phyloP scores from a whole-genome alignment of 805 yeast species.

The Candida bentonensis region DNA sequence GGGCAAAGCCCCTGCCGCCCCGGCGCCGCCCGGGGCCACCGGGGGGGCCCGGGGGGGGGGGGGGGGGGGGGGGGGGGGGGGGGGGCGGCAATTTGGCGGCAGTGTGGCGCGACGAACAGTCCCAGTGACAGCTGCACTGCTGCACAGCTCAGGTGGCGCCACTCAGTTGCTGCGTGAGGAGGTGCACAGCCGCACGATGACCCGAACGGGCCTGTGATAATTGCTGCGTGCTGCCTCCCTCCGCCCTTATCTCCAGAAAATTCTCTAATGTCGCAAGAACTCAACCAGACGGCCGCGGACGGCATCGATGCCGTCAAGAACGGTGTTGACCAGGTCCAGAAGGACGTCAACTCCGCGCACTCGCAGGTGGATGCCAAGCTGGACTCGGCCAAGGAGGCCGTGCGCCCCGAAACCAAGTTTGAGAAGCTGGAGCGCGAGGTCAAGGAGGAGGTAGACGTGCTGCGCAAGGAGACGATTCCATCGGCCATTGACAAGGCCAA shows the following conservation, averaged over 20 bases:
- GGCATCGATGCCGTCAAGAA: background rate
- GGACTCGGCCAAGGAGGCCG: background rate
- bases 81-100: no score
- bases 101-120: no score
- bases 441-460: background rate
- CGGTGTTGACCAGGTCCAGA: background rate
- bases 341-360: background rate
- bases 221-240: background rate
- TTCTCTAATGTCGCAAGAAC: background rate
- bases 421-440: slow-evolving; percentile 1
- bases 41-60: no score
- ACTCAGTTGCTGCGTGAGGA: no score
- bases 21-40: no score
- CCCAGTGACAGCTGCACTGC: background rate
- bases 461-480: background rate
- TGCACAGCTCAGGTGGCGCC: background rate
- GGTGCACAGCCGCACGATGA: background rate
- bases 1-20: no score
- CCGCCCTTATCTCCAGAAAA: background rate
- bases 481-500: background rate
- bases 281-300: background rate
- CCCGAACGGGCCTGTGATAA: background rate
- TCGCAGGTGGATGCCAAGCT: background rate
- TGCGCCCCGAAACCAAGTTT: background rate
- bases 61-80: no score